Percentiles rank a stretch among this genome's conserved stretches.
Conservation (phyloP, 148 eudicot species). For the Nepenthes mirabilis region DNA sequence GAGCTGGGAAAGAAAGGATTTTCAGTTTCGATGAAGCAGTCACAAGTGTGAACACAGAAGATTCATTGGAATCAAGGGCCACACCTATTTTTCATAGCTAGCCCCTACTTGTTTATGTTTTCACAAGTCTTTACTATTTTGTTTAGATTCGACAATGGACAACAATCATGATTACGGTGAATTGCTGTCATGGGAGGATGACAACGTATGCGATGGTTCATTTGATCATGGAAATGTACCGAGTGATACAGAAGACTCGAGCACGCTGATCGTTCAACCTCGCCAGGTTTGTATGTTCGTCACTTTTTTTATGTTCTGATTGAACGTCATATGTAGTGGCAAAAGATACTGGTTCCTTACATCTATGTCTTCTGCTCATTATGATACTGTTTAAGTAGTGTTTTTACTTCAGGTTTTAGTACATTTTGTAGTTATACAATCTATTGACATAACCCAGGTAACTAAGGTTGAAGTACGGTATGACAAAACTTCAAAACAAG, state of each 20-base stretch:
- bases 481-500: slow-evolving; percentile 89
- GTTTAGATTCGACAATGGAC: neutral
- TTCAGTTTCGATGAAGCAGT: too few relatives aligned
- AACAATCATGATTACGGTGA: slow-evolving; percentile 29
- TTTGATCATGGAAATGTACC: slow-evolving; percentile 59
- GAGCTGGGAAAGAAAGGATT: neutral
- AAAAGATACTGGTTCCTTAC: slow-evolving; percentile 1
- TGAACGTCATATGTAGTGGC: neutral
- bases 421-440: neutral
- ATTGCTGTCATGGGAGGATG: slow-evolving; percentile 67
- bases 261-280: slow-evolving; percentile 74
- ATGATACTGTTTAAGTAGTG: too few relatives aligned
- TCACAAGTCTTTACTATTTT: neutral
- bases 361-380: neutral
- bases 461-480: slow-evolving; percentile 82
- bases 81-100: too few relatives aligned
- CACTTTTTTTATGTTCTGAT: neutral
- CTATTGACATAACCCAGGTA: slow-evolving; percentile 26
- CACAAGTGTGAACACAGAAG: too few relatives aligned
- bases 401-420: neutral
- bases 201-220: slow-evolving; percentile 33
- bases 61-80: too few relatives aligned
- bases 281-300: slow-evolving; percentile 60
- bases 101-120: neutral
- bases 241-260: slow-evolving; percentile 64